phyloP scores from a whole-genome alignment of 1,139 yeast genomes.

The Saccharomyces hybrid region DNA sequence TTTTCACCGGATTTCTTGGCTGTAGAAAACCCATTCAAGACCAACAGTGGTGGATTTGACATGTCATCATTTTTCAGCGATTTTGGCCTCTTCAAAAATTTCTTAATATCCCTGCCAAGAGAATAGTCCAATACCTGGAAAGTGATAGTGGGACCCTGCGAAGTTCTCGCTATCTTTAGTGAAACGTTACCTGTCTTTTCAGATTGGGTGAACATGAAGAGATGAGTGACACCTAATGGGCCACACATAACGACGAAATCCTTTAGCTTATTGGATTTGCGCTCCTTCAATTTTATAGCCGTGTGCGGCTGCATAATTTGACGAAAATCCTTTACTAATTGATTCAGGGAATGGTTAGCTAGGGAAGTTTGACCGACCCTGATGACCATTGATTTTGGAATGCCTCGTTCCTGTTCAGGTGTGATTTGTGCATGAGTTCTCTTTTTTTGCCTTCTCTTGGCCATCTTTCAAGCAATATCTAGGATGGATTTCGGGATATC shows the following conservation, averaged over 20 bases:
- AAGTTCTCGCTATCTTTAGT: constrained; percentile 77
- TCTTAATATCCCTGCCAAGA: constrained; percentile 73
- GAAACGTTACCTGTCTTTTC: constrained; percentile 73
- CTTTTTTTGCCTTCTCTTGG: constrained; percentile 5
- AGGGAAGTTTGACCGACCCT: too few species aligned
- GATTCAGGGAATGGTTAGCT: too few species aligned
- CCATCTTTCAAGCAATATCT: not conserved
- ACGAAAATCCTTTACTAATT: too few species aligned
- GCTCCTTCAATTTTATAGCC: constrained; percentile 40
- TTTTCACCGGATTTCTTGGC: constrained; percentile 27
- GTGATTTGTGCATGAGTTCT: constrained; percentile 55
- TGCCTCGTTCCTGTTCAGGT: constrained; percentile 57
- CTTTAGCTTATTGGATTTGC: constrained; percentile 77
- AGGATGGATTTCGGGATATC: not conserved
- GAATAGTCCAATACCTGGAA: constrained; percentile 74
- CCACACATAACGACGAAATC: constrained; percentile 97
- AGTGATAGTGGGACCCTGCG: constrained; percentile 90
- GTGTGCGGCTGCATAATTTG: too few species aligned
- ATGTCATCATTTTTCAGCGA: constrained; percentile 62
- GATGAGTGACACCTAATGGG: constrained; percentile 85
- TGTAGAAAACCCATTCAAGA: constrained; percentile 72
- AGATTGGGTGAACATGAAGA: constrained; percentile 80
- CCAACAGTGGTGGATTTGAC: constrained; percentile 78
- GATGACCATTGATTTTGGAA: constrained; percentile 86
- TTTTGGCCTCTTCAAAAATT: constrained; percentile 61